phyloP scores from a whole-genome alignment of 2,329 filamentous ascomycete species.

The Talaromyces sp. region DNA sequence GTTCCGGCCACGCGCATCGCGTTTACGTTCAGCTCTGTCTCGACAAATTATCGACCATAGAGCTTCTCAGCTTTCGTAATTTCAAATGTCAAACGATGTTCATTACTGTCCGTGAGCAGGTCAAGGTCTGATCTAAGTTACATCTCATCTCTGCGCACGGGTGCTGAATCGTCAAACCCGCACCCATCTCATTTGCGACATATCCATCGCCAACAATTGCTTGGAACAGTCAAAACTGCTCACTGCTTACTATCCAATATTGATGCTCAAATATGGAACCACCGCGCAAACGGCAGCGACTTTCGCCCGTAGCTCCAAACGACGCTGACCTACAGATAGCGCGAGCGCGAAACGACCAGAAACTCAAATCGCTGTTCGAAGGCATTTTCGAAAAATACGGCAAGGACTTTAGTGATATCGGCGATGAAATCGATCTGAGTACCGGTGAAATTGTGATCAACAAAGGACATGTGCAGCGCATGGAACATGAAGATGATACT shows the following conservation, averaged over 20 bases:
- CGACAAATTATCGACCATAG: not conserved
- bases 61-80: not conserved
- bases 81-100: not conserved
- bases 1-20: slow-evolving; percentile 14
- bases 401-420: slow-evolving; percentile 75
- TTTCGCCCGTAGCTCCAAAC: slow-evolving; percentile 33
- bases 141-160: too few species aligned
- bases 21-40: not conserved
- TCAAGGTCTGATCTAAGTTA: not conserved
- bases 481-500: slow-evolving; percentile 57
- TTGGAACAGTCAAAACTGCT: not conserved
- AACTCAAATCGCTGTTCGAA: slow-evolving; percentile 80
- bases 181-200: not conserved
- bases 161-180: not conserved
- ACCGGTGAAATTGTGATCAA: slow-evolving; percentile 83
- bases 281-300: slow-evolving; percentile 57
- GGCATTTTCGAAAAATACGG: slow-evolving; percentile 86
- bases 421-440: slow-evolving; percentile 82
- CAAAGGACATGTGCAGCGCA: slow-evolving; percentile 75
- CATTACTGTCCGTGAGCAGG: not conserved
- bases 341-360: slow-evolving; percentile 64
- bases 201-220: not conserved
- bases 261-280: slow-evolving; percentile 29
- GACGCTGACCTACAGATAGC: slow-evolving; percentile 59
- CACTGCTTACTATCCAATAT: not conserved